These are phyloP conservation scores for Mycena amicta DNA, from an alignment of 768 basidiomycete genomes.

Conservation along the genomic window DNA sequence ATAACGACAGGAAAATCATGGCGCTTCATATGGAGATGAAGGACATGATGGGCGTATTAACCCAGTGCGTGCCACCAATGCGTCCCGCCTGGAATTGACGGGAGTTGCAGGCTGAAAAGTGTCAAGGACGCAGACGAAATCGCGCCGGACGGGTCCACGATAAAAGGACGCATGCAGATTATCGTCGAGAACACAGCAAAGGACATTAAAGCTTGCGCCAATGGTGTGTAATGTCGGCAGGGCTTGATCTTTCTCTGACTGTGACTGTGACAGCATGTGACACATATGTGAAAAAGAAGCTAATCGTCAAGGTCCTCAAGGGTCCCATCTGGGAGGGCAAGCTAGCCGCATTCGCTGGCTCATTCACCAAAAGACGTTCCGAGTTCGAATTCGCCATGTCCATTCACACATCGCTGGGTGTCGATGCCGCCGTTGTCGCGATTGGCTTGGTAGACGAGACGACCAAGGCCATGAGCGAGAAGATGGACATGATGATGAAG, in stretches of 20 bases:
- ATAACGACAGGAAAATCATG: slow-evolving; percentile 42
- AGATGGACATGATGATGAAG: slow-evolving; percentile 26
- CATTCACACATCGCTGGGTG: slow-evolving; percentile 29
- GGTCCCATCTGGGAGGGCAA: slow-evolving; percentile 31
- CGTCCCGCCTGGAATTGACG: not conserved
- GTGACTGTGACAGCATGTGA: not conserved
- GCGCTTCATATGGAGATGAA: slow-evolving; percentile 41
- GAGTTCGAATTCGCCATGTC: slow-evolving; percentile 32
- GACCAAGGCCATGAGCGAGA: slow-evolving; percentile 13
- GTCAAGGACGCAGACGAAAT: slow-evolving; percentile 31
- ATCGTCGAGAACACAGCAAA: slow-evolving; percentile 30
- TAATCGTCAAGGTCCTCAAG: slow-evolving; percentile 33
- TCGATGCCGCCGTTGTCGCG: slow-evolving; percentile 16
- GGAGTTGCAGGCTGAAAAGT: slow-evolving; percentile 29
- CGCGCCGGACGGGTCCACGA: slow-evolving; percentile 33
- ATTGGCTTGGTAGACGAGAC: slow-evolving; percentile 12
- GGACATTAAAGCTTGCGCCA: slow-evolving; percentile 38
- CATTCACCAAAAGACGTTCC: slow-evolving; percentile 25
- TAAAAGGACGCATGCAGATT: slow-evolving; percentile 35
- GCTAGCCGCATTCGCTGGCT: slow-evolving; percentile 25
- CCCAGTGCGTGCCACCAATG: slow-evolving; percentile 30
- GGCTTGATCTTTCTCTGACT: slow-evolving; percentile 17
- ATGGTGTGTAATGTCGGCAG: slow-evolving; percentile 30
- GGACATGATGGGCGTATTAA: slow-evolving; percentile 40
- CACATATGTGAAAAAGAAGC: slow-evolving; percentile 10